These are phyloP conservation scores for Oropetium thomaeum DNA, from an alignment of 176 grass and related monocot genomes.

Conservation along the genomic window DNA sequence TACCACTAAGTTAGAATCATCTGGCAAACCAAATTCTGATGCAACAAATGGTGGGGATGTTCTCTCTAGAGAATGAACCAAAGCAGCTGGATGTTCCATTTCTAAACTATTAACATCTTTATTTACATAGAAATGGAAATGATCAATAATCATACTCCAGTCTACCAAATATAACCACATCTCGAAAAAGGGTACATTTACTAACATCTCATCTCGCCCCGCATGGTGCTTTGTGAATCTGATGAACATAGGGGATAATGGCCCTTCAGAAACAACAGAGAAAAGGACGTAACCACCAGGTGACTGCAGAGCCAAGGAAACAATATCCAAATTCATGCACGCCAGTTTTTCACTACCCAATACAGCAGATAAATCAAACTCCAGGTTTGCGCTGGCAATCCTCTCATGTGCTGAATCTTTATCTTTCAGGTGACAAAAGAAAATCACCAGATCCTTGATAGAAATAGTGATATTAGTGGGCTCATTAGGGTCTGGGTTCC, in stretches of 20 bases:
- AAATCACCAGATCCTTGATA: constrained; percentile 51
- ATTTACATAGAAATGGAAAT: constrained; percentile 53
- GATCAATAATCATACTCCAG: constrained; percentile 63
- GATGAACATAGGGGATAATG: constrained; percentile 55
- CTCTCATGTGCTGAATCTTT: constrained; percentile 41
- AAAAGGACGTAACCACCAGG: constrained; percentile 36
- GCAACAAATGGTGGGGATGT: constrained; percentile 33
- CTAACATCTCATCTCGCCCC: constrained; percentile 53
- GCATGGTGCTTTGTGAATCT: constrained; percentile 42
- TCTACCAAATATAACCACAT: constrained; percentile 82
- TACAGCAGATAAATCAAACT: constrained; percentile 67
- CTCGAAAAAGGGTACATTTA: constrained; percentile 59
- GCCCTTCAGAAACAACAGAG: constrained; percentile 52
- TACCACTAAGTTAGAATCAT: constrained; percentile 53
- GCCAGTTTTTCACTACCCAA: constrained; percentile 54
- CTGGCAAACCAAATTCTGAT: constrained; percentile 44
- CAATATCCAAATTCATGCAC: constrained; percentile 49
- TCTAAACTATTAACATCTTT: constrained; percentile 33
- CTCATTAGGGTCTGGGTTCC: constrained; percentile 37
- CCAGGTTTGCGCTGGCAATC: constrained; percentile 59
- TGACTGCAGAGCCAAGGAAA: constrained; percentile 55
- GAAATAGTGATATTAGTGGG: constrained; percentile 60
- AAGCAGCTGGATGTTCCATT: constrained; percentile 27
- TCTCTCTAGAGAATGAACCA: constrained; percentile 25
- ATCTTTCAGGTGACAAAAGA: constrained; percentile 53